Evolutionary conservation across 306 rosid species (phyloP).

Genomic region (Hylodesmum podocarpum): DNA sequence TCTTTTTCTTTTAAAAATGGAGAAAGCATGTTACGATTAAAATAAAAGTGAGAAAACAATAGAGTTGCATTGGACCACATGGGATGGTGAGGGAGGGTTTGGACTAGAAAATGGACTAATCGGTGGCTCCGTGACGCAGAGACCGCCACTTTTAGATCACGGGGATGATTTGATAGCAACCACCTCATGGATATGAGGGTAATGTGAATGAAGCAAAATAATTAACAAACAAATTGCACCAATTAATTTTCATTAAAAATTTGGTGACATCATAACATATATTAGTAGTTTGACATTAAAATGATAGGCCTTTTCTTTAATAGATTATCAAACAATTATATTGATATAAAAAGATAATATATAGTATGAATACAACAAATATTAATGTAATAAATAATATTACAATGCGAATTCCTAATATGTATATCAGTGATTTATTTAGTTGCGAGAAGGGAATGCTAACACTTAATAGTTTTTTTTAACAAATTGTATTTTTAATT

Average conservation of each 20-base stretch:
- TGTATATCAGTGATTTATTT: neutral
- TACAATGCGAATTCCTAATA: no score
- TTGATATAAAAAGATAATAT: neutral
- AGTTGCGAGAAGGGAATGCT: no score
- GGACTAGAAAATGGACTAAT: slow-evolving; percentile 35
- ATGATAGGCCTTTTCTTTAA: no score
- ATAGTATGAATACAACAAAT: neutral
- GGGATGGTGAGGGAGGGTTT: slow-evolving; percentile 32
- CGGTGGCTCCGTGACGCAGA: slow-evolving; percentile 33
- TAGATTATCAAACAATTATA: neutral
- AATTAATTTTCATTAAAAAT: neutral
- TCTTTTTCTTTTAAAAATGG: neutral
- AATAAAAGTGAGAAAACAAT: slow-evolving; percentile 6
- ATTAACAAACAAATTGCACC: neutral
- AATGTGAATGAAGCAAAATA: neutral
- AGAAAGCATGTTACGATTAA: slow-evolving; percentile 4
- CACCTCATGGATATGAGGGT: neutral
- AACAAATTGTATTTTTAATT: no score
- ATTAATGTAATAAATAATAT: neutral
- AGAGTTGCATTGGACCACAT: slow-evolving; percentile 42
- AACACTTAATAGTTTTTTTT: no score
- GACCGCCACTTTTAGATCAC: slow-evolving; percentile 35
- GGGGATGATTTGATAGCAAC: slow-evolving; percentile 15
- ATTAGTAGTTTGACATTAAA: neutral
- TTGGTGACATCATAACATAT: neutral